phyloP scores from a whole-genome alignment of 768 basidiomycete genomes.

The Mrakia frigida region DNA sequence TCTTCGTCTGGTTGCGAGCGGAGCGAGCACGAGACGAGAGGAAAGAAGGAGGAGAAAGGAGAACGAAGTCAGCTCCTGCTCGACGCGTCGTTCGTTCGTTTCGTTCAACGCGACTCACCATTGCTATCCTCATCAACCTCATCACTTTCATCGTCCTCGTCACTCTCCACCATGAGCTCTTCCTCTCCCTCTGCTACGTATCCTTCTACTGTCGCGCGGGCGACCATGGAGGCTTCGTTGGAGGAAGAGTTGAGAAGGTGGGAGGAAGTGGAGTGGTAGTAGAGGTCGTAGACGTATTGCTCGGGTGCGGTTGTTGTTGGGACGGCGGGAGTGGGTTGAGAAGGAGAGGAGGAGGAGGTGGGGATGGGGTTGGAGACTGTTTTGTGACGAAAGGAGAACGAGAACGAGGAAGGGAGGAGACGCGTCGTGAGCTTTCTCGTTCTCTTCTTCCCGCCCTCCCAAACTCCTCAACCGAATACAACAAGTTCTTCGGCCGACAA shows the following conservation, averaged over 20 bases:
- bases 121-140: constrained; percentile 31
- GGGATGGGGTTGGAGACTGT: constrained; percentile 26
- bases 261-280: constrained; percentile 17
- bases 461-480: too few species aligned
- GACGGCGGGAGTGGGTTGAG: background rate
- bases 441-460: too few species aligned
- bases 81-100: background rate
- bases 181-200: constrained; percentile 28
- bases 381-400: too few species aligned
- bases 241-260: background rate
- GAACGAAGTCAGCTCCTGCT: background rate
- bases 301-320: background rate
- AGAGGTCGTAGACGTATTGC: constrained; percentile 32
- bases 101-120: background rate
- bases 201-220: constrained; percentile 22
- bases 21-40: too few species aligned
- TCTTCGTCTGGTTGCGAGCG: constrained; percentile 26
- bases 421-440: background rate
- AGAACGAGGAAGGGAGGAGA: background rate
- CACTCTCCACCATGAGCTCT: constrained; percentile 18
- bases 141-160: constrained; percentile 16
- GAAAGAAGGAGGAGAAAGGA: too few species aligned
- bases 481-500: too few species aligned
- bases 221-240: background rate
- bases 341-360: background rate